Percentiles rank a stretch among this genome's conserved stretches.
Evolutionary conservation across 129 eudicot genomes (phyloP).

Genomic region (Dittrichia graveolens): DNA sequence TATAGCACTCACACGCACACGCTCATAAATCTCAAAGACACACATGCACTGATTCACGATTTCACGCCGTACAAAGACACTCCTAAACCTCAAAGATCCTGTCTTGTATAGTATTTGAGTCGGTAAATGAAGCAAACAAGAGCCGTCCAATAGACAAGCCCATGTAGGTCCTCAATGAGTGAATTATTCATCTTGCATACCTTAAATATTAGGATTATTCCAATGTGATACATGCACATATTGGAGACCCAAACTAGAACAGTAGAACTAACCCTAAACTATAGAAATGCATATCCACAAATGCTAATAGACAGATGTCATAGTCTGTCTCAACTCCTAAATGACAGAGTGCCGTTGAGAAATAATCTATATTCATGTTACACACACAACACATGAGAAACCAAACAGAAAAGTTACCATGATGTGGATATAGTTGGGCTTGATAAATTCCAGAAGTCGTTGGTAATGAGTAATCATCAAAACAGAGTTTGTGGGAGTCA

Average conservation of each 20-base stretch:
- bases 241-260: slow-evolving; percentile 2
- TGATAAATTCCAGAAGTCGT: slow-evolving; percentile 75
- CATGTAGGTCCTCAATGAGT: not conserved
- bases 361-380: not conserved
- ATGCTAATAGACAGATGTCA: not conserved
- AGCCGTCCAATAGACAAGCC: not conserved
- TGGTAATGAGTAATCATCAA: slow-evolving; percentile 96
- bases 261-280: not conserved
- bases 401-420: slow-evolving; percentile 56
- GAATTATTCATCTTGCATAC: too few species aligned
- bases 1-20: too few species aligned
- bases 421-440: slow-evolving; percentile 81
- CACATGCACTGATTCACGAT: too few species aligned
- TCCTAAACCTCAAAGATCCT: not conserved
- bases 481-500: slow-evolving; percentile 77
- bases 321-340: not conserved
- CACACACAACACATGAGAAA: not conserved
- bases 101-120: not conserved
- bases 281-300: not conserved
- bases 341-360: not conserved
- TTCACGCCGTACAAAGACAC: too few species aligned
- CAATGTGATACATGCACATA: not conserved
- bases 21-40: too few species aligned
- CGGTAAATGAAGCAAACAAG: not conserved
- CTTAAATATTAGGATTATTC: not conserved